Evolutionary conservation across 345 rosid genomes (phyloP), one percentile per base, ranked within the genome.

Genomic region (Capsella bursapastoris): DNA sequence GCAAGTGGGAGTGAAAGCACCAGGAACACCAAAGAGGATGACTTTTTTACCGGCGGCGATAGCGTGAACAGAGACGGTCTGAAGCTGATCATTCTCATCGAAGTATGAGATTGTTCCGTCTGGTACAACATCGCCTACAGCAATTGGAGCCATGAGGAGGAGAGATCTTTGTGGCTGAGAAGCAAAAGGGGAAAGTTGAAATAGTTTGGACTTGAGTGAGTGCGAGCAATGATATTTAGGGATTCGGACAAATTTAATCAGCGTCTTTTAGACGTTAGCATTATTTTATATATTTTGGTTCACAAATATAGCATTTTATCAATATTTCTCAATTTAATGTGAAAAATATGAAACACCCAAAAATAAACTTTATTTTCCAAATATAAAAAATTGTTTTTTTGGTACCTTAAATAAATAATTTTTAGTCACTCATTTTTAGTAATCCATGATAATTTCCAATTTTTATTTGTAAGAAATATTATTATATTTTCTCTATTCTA

Each of bases 1-100:
- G 94, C 99, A 95, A 55, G 99, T 95, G 25, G 99, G 98, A 22
- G 99, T 95, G 82, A 95, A 95, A 66, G 99, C 99, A 52, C 99
- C 99, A 77, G 99, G 99, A 45, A 95, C 99, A 29, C 96, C 99
- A 55, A 95, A 86, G 74, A 95, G 76, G 66, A 95, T 37, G 75
- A 89, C 83, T 82, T 87, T 92, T 79, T 92, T 95, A 68, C 96
- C 97, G 64, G 92, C 83, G 65, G 91, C 92, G 48, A 92, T 86
- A 41, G 99, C 79, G 86, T 92, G 92, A 5, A 92, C 76, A 61
- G 97, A 87, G 18, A 86, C 88, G 11, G 83, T 72, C 82, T 92
- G 93, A 56, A 92, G 84, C 74, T 92, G 87, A 79, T 90, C 98
- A 62, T 88, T 81, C 59, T 88, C 98, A 74, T 95, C 99, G 84